These are phyloP conservation scores for Galeopsis tetrahit DNA, from an alignment of 257 asterid species.

Conservation along the genomic window DNA sequence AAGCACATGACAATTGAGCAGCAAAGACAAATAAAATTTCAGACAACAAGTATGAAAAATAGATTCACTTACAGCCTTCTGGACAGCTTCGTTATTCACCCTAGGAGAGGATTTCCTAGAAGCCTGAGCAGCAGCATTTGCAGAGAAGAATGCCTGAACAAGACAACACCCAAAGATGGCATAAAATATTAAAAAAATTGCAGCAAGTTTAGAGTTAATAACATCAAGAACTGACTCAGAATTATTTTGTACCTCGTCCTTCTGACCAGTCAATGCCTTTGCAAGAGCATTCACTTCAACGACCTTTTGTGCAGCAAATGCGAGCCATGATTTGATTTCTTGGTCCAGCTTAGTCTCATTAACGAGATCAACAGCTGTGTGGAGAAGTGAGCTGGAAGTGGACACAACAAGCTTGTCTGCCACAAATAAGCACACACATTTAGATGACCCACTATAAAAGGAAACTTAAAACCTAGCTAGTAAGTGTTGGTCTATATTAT, in stretches of 20 bases:
- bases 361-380: conserved; percentile 92
- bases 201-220: background rate
- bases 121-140: conserved; percentile 90
- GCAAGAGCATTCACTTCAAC: conserved; percentile 95
- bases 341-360: conserved; percentile 86
- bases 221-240: background rate
- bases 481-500: conserved; percentile 25
- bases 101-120: conserved; percentile 95
- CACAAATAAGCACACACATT: conserved; percentile 1
- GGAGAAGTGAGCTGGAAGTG: conserved; percentile 87
- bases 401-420: conserved; percentile 96
- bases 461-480: conserved; percentile 6
- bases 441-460: conserved; percentile 12
- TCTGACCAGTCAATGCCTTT: conserved; percentile 80
- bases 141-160: conserved; percentile 75
- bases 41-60: background rate
- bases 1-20: conserved; percentile 30
- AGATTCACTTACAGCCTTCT: conserved; percentile 86
- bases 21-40: background rate
- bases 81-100: conserved; percentile 89
- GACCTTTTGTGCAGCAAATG: conserved; percentile 96
- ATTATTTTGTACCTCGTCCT: conserved; percentile 67
- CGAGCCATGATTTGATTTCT: conserved; percentile 96
- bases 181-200: background rate
- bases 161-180: conserved; percentile 8